These are phyloP conservation scores for Asterionellopsis glacialis DNA, from an alignment of 108 stramenopile genomes.

Conservation along the genomic window DNA sequence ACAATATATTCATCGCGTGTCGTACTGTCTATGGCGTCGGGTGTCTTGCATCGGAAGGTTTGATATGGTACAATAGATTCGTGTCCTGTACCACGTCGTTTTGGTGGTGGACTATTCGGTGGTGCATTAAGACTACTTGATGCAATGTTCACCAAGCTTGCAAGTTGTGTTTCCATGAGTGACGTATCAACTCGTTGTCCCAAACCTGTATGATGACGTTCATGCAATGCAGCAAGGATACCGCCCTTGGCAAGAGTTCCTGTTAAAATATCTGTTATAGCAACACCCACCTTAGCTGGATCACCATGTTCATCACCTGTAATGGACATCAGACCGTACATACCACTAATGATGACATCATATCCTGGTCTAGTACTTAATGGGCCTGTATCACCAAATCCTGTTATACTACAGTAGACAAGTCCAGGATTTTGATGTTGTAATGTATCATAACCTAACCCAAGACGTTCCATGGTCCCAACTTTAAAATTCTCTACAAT, in stretches of 20 bases:
- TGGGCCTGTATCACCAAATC: conserved; percentile 32
- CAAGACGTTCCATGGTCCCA: conserved; percentile 22
- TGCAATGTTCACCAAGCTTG: conserved; percentile 30
- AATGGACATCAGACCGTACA: conserved; percentile 42
- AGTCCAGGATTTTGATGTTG: conserved; percentile 24
- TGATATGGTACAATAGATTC: conserved; percentile 51
- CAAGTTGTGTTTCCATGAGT: conserved; percentile 38
- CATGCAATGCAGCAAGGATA: conserved; percentile 31
- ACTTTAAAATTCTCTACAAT: conserved; percentile 43
- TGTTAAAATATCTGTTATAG: conserved; percentile 35
- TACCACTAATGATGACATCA: conserved; percentile 34
- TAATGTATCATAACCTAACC: conserved; percentile 34
- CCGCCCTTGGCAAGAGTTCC: conserved; percentile 34
- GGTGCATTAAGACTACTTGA: conserved; percentile 25
- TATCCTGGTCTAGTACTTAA: conserved; percentile 28
- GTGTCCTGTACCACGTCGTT: conserved; percentile 38
- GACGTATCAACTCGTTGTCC: conserved; percentile 28
- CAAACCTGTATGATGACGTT: conserved; percentile 18
- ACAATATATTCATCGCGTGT: conserved; percentile 24
- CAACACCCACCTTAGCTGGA: conserved; percentile 47
- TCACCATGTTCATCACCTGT: conserved; percentile 20
- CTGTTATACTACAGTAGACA: conserved; percentile 33
- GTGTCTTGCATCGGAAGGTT: conserved; percentile 27
- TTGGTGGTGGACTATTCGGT: conserved; percentile 20
- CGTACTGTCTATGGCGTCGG: background rate